These are phyloP conservation scores for Clavispora vitiphila DNA, from an alignment of 805 yeast species.

Conservation along the genomic window DNA sequence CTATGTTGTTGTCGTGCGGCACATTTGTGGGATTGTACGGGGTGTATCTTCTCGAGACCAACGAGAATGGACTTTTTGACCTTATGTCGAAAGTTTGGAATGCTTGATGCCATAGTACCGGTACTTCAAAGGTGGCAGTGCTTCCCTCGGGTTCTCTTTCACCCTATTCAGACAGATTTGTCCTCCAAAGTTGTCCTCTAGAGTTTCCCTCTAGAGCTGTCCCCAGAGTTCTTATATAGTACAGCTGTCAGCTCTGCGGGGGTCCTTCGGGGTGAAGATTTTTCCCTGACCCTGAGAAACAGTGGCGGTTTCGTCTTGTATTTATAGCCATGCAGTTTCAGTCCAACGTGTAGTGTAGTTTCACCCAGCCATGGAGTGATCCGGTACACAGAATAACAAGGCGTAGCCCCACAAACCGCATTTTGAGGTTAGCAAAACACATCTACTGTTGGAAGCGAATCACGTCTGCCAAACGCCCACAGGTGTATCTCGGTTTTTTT, in stretches of 20 bases:
- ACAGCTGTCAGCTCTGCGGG: too few relatives aligned
- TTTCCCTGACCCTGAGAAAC: too few relatives aligned
- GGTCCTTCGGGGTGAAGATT: too few relatives aligned
- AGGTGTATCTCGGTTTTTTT: too few relatives aligned
- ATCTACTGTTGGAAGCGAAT: neutral
- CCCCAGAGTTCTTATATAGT: too few relatives aligned
- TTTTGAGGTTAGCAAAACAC: neutral
- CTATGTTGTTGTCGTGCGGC: constrained; percentile 49
- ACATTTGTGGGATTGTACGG: constrained; percentile 58
- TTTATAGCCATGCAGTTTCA: neutral
- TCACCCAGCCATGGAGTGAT: neutral
- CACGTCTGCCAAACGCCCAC: too few relatives aligned
- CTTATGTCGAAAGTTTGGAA: constrained; percentile 61
- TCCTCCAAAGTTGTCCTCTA: too few relatives aligned
- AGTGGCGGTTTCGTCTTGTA: neutral
- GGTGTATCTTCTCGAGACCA: constrained; percentile 73
- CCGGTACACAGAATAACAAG: neutral
- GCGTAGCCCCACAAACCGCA: neutral
- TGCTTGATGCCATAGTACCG: constrained; percentile 18
- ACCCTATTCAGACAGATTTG: too few relatives aligned
- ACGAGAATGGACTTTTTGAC: constrained; percentile 72
- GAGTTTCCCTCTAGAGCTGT: too few relatives aligned
- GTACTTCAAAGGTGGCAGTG: too few relatives aligned
- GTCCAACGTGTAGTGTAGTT: neutral
- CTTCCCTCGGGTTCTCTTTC: too few relatives aligned